Conservation (phyloP, 331 rosid genomes). For the Cydonia oblonga region DNA sequence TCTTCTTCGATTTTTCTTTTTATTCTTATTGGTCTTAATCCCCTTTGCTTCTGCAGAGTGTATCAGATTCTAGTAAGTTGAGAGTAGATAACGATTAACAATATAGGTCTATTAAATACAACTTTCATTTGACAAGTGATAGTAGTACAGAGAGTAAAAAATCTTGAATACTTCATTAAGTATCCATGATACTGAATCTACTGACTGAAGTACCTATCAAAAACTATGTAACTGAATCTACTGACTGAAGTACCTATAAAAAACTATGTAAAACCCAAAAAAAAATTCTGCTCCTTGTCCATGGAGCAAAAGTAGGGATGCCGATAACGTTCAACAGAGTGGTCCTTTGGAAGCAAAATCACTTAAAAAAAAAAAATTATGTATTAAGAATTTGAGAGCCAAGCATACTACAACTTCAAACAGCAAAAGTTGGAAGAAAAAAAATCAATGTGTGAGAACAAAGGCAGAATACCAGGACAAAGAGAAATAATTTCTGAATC, state of each 20-base stretch:
- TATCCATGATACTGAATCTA: background rate
- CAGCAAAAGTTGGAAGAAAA: background rate
- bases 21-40: constrained; percentile 45
- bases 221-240: background rate
- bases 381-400: background rate
- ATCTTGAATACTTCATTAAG: background rate
- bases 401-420: background rate
- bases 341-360: background rate
- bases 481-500: background rate
- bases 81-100: background rate
- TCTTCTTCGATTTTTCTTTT: constrained; percentile 73
- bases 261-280: background rate
- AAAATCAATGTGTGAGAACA: background rate
- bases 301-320: background rate
- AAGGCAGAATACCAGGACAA: background rate
- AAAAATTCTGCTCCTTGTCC: background rate
- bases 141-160: background rate
- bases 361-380: too few species aligned
- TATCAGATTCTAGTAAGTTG: constrained; percentile 8
- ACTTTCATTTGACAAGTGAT: background rate
- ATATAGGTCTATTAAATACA: background rate
- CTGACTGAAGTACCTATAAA: background rate
- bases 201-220: background rate
- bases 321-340: background rate
- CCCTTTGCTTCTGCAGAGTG: constrained; percentile 56